Conservation (phyloP, 768 basidiomycete species). For the Amanita exitialis region DNA sequence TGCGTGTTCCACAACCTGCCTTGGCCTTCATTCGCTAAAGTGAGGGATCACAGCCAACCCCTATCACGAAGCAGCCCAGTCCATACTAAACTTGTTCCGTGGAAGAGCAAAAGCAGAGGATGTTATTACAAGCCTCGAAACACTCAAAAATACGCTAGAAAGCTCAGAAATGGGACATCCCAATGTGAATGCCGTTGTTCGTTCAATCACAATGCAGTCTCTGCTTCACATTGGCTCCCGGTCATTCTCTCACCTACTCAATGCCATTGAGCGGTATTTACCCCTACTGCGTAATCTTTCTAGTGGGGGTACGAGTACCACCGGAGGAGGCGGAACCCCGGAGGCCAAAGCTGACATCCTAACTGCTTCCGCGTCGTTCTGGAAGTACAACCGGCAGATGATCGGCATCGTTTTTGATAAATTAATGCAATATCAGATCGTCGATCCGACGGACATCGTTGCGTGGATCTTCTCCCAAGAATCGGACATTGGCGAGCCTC, state of each 20-base stretch:
- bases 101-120: conserved; percentile 73
- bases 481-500: conserved; percentile 27
- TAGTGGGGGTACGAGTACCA: conserved; percentile 29
- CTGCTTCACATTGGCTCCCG: conserved; percentile 87
- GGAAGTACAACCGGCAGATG: conserved; percentile 81
- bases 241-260: conserved; percentile 96
- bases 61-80: conserved; percentile 71
- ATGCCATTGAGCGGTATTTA: conserved; percentile 93
- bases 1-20: conserved; percentile 23
- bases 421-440: conserved; percentile 95
- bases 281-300: conserved; percentile 61
- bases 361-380: conserved; percentile 63
- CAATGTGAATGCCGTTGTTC: conserved; percentile 57
- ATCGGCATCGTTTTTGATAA: conserved; percentile 93
- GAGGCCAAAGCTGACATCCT: conserved; percentile 69
- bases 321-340: conserved; percentile 26
- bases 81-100: conserved; percentile 73
- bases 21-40: not conserved
- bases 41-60: conserved; percentile 39
- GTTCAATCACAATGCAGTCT: conserved; percentile 79
- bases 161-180: conserved; percentile 44
- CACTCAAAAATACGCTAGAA: conserved; percentile 55
- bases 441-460: conserved; percentile 89
- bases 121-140: conserved; percentile 65
- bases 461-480: conserved; percentile 69